Evolutionary conservation across 2,329 filamentous ascomycete species (phyloP), one percentile per base, ranked within the genome.

Genomic region (Colletotrichum eremochloae): DNA sequence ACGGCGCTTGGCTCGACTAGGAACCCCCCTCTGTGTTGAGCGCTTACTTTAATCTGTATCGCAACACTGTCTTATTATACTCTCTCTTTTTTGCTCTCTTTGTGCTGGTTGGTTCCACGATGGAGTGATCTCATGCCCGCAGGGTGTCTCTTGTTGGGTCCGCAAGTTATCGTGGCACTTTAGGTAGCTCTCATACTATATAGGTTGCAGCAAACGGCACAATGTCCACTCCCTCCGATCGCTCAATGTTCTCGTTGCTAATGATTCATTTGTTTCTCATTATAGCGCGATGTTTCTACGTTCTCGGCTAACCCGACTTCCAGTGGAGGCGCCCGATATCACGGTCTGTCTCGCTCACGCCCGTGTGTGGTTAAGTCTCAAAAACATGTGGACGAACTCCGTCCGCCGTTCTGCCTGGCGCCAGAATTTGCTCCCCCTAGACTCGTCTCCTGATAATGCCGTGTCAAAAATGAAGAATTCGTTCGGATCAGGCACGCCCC

Each of bases 151-250:
- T 40, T 31, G 52, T 46, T 31, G 67, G 50, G 9, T 24, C 29
- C 20, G 36, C 38, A 15, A 56, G 44, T 46, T 40, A 29, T 50
- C 48, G n/a, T 24, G 44, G 36, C 24, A 24, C 20, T 53, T n/a
- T 63, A 68, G 52, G 52, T 63, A 71, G 65, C 57, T 38, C 20
- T 57, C 38, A 38, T 68, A n/a, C 36, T 36, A 29, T 36, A 29
- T 71, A 71, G 57, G 57, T 36, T 44, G 29, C 33, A 31, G 18
- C 42, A 46, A 58, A 56, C 57, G 50, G 5, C 33, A 1, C 36
- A 46, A 11, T n/a, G 42, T 50, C 36, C 38, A 38, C 55, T 33
- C 33, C 33, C 29, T 52, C 29, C 44, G 36, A 12, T 36, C 5
- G 3, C 24, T 56, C 20, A 12, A 46, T 24, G 15, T 14, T n/a